phyloP scores from a whole-genome alignment of 208 protist species.

The Acanthamoeba royreba region DNA sequence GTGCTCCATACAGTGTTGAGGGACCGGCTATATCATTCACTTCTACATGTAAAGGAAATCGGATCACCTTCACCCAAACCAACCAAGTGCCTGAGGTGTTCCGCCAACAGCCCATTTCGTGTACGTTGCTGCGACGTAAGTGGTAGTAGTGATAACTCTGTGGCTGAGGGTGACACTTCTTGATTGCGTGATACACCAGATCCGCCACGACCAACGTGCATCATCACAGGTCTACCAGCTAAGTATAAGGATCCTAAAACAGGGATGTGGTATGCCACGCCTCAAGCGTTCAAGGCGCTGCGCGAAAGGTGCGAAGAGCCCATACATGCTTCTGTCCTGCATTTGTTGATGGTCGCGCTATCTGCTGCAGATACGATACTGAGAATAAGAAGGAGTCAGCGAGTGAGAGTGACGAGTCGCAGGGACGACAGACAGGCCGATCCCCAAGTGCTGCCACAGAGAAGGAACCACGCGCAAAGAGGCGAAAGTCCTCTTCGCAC shows the following conservation, averaged over 20 bases:
- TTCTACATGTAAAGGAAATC: neutral
- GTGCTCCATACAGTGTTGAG: neutral
- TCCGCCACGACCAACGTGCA: neutral
- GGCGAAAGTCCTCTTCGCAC: too few species aligned
- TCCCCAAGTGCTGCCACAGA: too few species aligned
- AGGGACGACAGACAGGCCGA: too few species aligned
- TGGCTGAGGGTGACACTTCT: neutral
- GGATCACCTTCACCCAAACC: neutral
- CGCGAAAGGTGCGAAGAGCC: neutral
- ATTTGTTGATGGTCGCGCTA: too few species aligned
- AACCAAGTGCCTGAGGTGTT: neutral
- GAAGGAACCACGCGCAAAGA: too few species aligned
- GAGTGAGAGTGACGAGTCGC: too few species aligned
- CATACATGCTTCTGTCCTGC: too few species aligned
- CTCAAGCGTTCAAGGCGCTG: neutral
- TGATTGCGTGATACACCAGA: neutral
- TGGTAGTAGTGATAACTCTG: too few species aligned
- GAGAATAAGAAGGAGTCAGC: too few species aligned
- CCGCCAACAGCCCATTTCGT: neutral
- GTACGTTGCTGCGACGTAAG: too few species aligned
- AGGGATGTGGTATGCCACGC: neutral
- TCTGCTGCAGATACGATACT: too few species aligned
- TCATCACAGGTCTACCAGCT: neutral
- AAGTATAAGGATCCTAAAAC: conserved; percentile 29
- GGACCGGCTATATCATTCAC: neutral